Base-by-base conservation (phyloP, 352 stramenopile genomes). In the Albugo candida region DNA sequence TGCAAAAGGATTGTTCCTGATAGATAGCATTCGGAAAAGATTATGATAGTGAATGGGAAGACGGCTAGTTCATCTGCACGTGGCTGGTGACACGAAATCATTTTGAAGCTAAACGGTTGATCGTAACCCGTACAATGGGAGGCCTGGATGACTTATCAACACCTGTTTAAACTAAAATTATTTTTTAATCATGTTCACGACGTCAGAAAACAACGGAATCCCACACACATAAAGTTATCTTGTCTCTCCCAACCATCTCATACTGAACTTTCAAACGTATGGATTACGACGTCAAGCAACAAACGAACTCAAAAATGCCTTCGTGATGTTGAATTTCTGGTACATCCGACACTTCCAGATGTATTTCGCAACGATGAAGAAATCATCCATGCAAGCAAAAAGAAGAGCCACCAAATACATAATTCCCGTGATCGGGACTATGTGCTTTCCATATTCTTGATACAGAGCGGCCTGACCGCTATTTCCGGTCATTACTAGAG, bases 401-500 rank as follows among this genome's bases (percentile, higher is more conserved):
- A 62, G 13, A 40, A 51, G n/a, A 19, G n/a, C n/a, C n/a, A 40
- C 10, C 49, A 35, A 10, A 64, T 59, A 21, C 47, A 69, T 16
- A 37, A 57, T 10, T 51, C 73, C 16, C 55, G 54, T 11, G 61
- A 59, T 5, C 77, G 81, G 2, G 48, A 78, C 36, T 94, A 94
- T 48, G 83, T 81, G 14, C 60, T 94, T 8, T 94, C 93, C 27
- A 81, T 74, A 24, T 80, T 94, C 19, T 60, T 94, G 2, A 78
- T 94, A 5, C 83, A 94, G 56, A 92, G 75, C 47, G 83, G 83
- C 10, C 52, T 91, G 35, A 88, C 75, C 0, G 79, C 81, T 17
- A 93, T 93, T 55, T 93, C 79, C 8, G 83, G 83, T 0, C 83
- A 95, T 50, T 95, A 95, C 52, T 95, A 91, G 54, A 86, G 75